Percentiles rank a stretch among this genome's conserved stretches.
Conservation (phyloP, 768 basidiomycete genomes). For the Kwoniella heveanensis region DNA sequence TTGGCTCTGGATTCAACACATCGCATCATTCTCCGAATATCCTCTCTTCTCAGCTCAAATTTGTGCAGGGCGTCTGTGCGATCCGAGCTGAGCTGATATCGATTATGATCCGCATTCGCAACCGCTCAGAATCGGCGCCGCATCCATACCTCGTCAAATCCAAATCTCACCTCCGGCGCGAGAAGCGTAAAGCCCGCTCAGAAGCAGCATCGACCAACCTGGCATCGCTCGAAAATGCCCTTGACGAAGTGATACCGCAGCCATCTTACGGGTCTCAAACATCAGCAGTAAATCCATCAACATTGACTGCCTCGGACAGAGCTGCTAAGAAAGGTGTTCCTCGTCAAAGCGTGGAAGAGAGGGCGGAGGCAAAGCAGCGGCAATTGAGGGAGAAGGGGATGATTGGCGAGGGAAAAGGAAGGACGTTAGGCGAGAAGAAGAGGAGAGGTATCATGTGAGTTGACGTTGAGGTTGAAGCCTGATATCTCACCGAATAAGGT, state of each 20-base stretch:
- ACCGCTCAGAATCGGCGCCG: conserved; percentile 11
- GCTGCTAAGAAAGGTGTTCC: too few relatives aligned
- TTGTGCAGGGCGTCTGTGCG: too few relatives aligned
- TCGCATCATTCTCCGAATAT: too few relatives aligned
- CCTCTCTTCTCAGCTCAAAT: too few relatives aligned
- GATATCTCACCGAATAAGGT: not conserved
- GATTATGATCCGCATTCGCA: not conserved
- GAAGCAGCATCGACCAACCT: conserved; percentile 41
- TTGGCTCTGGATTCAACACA: too few relatives aligned
- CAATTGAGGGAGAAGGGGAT: conserved; percentile 26
- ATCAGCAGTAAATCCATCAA: too few relatives aligned
- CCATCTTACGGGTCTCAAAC: too few relatives aligned
- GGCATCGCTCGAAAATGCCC: conserved; percentile 23
- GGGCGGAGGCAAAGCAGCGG: conserved; percentile 5
- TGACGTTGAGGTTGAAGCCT: not conserved
- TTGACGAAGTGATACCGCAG: conserved; percentile 16
- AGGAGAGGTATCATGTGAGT: conserved; percentile 52
- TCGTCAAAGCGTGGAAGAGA: not conserved
- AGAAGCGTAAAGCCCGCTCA: conserved; percentile 48
- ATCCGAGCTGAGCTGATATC: not conserved
- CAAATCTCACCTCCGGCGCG: conserved; percentile 39
- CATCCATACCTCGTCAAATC: conserved; percentile 45
- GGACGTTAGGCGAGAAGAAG: conserved; percentile 49
- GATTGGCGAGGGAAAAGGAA: conserved; percentile 49
- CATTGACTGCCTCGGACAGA: too few relatives aligned